A percentile compares a stretch with the other conserved stretches of the same genome.
phyloP scores from a whole-genome alignment of 495 filamentous ascomycete genomes.

The Lasiosphaeriaceae sp. region DNA sequence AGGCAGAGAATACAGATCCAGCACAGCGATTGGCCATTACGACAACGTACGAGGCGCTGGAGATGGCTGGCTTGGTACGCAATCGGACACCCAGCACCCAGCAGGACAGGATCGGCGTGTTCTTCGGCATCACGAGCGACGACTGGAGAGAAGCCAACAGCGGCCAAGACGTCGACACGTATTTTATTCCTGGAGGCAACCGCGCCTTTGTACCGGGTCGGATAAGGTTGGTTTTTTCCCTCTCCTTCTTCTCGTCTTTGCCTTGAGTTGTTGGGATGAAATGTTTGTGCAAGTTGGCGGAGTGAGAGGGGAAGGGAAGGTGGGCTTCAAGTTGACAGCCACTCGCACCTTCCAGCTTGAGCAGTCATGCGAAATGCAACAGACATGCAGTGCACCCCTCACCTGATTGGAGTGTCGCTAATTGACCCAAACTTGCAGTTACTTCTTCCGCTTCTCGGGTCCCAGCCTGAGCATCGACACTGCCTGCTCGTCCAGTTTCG shows the following conservation, averaged over 20 bases:
- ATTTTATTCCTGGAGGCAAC: slow-evolving; percentile 74
- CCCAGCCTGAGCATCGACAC: slow-evolving; percentile 41
- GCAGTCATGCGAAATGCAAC: no score
- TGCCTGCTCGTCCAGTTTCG: slow-evolving; percentile 41
- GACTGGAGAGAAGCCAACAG: slow-evolving; percentile 78
- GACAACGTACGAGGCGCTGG: slow-evolving; percentile 77
- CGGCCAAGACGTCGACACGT: slow-evolving; percentile 74
- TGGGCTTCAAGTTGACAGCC: no score
- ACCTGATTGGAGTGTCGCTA: no score
- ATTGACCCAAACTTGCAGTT: slow-evolving; percentile 31
- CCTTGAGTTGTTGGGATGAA: no score
- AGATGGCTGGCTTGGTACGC: slow-evolving; percentile 73
- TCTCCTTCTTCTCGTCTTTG: no score
- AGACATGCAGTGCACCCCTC: no score
- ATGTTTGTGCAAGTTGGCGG: no score
- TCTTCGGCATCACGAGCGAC: slow-evolving; percentile 76
- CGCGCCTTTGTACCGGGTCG: slow-evolving; percentile 61
- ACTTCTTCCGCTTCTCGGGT: slow-evolving; percentile 39
- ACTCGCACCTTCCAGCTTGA: slow-evolving; percentile 18
- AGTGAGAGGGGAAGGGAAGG: slow-evolving; percentile 28
- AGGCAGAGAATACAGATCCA: slow-evolving; percentile 75
- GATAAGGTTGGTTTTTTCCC: slow-evolving; percentile 37
- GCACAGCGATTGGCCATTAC: slow-evolving; percentile 70
- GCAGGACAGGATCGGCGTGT: slow-evolving; percentile 69
- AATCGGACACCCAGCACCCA: slow-evolving; percentile 70